A percentile compares a stretch with the other conserved stretches of the same genome.
phyloP scores from a whole-genome alignment of 768 basidiomycete species.

The Kwoniella dendrophila region DNA sequence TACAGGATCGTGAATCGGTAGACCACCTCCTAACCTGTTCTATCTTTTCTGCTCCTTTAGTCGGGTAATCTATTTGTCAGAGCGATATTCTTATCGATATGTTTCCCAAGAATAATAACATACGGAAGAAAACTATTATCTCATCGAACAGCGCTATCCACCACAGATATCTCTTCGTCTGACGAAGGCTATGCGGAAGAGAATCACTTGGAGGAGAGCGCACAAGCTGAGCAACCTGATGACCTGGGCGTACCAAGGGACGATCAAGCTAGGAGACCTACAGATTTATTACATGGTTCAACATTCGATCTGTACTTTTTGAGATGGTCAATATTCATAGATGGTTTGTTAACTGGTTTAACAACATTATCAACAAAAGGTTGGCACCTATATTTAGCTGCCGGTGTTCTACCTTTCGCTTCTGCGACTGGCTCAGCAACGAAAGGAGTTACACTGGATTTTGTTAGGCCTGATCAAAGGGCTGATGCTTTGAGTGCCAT shows the following conservation, averaged over 20 bases:
- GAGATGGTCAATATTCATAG: constrained; percentile 46
- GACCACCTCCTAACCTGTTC: neutral
- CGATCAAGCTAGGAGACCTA: constrained; percentile 26
- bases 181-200: constrained; percentile 9
- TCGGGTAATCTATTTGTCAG: constrained; percentile 35
- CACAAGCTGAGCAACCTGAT: constrained; percentile 32
- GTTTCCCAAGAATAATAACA: constrained; percentile 40
- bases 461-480: constrained; percentile 44
- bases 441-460: constrained; percentile 55
- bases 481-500: constrained; percentile 52
- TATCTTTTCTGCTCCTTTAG: no score
- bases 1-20: neutral
- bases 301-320: constrained; percentile 54
- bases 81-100: constrained; percentile 44
- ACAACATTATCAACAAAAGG: constrained; percentile 33
- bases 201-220: constrained; percentile 25
- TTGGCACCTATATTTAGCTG: constrained; percentile 52
- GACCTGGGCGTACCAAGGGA: constrained; percentile 19
- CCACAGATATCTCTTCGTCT: no score
- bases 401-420: constrained; percentile 51
- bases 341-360: constrained; percentile 45
- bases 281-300: constrained; percentile 39
- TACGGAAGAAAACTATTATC: constrained; percentile 33
- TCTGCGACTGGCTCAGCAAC: constrained; percentile 51
- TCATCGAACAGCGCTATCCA: constrained; percentile 8